Evolutionary conservation across 441 rosid genomes (phyloP).

Genomic region (Bocquillonia castaneifolia): DNA sequence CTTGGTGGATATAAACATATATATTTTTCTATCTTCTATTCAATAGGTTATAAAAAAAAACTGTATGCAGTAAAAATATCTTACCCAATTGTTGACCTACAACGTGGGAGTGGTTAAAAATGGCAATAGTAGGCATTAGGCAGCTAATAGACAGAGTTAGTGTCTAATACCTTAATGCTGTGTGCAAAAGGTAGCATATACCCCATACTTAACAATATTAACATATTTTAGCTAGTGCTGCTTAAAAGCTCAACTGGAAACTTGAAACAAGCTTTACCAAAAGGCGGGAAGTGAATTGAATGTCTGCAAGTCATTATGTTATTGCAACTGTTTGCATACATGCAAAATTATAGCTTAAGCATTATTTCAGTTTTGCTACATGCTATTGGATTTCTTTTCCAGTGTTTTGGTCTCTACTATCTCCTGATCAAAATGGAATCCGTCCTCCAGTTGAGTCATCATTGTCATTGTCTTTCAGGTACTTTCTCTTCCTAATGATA

Average conservation of each 20-base stretch:
- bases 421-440: slow-evolving; percentile 52
- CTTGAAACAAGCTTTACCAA: neutral
- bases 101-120: neutral
- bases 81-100: no score
- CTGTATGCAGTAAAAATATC: no score
- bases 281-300: neutral
- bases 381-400: slow-evolving; percentile 24
- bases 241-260: no score
- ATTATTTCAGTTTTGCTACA: slow-evolving; percentile 8
- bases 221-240: no score
- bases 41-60: no score
- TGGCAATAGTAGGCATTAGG: neutral
- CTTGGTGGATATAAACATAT: no score
- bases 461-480: slow-evolving; percentile 80
- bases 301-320: neutral
- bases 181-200: no score
- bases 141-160: neutral
- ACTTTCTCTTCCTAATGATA: slow-evolving; percentile 13
- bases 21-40: no score
- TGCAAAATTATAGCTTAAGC: neutral
- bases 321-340: neutral
- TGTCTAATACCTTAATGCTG: neutral
- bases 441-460: slow-evolving; percentile 62
- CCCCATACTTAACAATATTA: no score
- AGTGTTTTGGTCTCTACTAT: slow-evolving; percentile 81